Conservation (phyloP, 2,329 filamentous ascomycete species). For the Apiospora arundinis region DNA sequence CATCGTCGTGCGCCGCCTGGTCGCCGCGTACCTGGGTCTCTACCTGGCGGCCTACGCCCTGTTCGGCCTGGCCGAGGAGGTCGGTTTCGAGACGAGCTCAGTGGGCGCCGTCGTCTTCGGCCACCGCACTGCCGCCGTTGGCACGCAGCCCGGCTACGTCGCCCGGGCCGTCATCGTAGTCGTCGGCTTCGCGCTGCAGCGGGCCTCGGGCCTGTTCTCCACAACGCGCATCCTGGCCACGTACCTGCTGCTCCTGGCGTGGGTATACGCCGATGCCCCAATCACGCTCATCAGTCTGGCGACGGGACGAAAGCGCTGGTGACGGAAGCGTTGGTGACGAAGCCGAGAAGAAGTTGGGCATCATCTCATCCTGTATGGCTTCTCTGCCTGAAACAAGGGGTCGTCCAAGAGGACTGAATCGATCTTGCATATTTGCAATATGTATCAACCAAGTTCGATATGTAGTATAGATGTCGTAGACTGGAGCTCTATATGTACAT, state of each 20-base stretch:
- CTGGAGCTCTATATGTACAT: background rate
- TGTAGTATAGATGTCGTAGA: background rate
- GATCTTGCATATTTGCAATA: no score
- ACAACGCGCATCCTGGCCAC: slow-evolving; percentile 11
- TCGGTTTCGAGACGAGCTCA: slow-evolving; percentile 11
- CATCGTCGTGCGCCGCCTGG: slow-evolving; percentile 12
- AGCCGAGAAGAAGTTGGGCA: background rate
- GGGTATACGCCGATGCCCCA: slow-evolving; percentile 12
- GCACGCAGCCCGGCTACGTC: slow-evolving; percentile 1
- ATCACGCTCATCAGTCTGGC: slow-evolving; percentile 20
- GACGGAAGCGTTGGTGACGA: background rate
- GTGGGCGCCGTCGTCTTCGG: background rate
- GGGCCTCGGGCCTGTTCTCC: slow-evolving; percentile 4
- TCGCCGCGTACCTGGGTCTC: background rate
- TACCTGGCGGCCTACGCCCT: background rate
- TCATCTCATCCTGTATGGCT: background rate
- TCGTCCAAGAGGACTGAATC: background rate
- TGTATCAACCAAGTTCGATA: background rate
- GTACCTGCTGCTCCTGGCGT: slow-evolving; percentile 12
- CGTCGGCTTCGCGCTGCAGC: slow-evolving; percentile 12
- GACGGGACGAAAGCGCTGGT: slow-evolving; percentile 15
- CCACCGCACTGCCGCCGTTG: slow-evolving; percentile 4
- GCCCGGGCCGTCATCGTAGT: background rate
- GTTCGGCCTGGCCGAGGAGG: slow-evolving; percentile 20
- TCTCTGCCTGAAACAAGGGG: background rate